Evolutionary conservation across 768 basidiomycete species (phyloP).

Genomic region (Agaricus blazei): DNA sequence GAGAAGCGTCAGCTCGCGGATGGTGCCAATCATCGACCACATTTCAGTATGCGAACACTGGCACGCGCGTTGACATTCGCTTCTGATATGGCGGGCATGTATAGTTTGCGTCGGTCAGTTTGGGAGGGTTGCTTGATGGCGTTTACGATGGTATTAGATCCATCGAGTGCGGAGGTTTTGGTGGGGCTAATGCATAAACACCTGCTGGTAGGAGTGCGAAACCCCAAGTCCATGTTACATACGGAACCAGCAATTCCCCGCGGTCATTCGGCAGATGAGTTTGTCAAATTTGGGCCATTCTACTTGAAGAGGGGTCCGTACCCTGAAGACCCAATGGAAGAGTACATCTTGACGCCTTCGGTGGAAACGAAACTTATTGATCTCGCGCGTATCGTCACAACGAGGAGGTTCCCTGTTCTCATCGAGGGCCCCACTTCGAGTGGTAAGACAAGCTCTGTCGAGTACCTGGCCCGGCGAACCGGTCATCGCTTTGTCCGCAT

Average conservation of each 20-base stretch:
- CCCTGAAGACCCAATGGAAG: constrained; percentile 56
- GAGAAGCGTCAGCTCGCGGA: constrained; percentile 80
- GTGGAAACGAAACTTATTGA: constrained; percentile 93
- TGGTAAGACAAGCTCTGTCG: constrained; percentile 95
- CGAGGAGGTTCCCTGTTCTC: constrained; percentile 86
- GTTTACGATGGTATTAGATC: constrained; percentile 92
- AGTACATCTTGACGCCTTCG: constrained; percentile 94
- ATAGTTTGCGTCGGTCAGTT: constrained; percentile 78
- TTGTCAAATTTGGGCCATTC: constrained; percentile 87
- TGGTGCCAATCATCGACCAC: constrained; percentile 87
- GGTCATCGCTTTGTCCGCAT: constrained; percentile 96
- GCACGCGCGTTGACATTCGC: constrained; percentile 88
- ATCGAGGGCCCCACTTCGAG: constrained; percentile 98
- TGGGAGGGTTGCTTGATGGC: constrained; percentile 99
- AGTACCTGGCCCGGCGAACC: constrained; percentile 88
- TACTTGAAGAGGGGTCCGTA: constrained; percentile 79
- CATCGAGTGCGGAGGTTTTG: constrained; percentile 61
- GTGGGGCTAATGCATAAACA: constrained; percentile 68
- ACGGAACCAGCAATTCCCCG: constrained; percentile 62
- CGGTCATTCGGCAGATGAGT: constrained; percentile 37
- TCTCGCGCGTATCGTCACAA: constrained; percentile 86
- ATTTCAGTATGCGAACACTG: constrained; percentile 97
- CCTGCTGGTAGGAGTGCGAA: constrained; percentile 74
- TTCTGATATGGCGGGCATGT: constrained; percentile 69
- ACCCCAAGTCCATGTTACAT: constrained; percentile 67